Evolutionary conservation across 2,329 filamentous ascomycete species (phyloP), one percentile per base, ranked within the genome.

Genomic region (Pezicula rhizophila): DNA sequence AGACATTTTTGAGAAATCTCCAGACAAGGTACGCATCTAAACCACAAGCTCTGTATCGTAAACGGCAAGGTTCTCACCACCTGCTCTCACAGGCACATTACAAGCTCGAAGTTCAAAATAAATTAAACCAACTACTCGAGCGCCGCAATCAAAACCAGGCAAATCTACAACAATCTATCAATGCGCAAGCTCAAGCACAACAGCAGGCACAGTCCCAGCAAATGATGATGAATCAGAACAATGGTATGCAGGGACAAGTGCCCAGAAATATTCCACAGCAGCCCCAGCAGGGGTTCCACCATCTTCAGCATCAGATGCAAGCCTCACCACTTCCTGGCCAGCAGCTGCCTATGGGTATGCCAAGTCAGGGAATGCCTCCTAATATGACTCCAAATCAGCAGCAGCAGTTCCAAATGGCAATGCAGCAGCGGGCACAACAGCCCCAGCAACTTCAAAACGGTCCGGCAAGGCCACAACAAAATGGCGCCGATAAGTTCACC

Each of bases 221-320:
- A 65, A 72, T 76, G 51, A 71, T 81, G 68, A 73, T 79, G 69
- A 77, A 70, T 50, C 74, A 74, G 48, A 74, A 71, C 49, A 74
- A 71, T 49, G 60, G 60, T 5, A 72, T 79, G 68, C 74, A 75
- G 51, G 70, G 68, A 11, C 72, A 77, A 53, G 74, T 80, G 68
- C 70, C 71, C 35, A 71, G 78, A 33, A 71, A 70, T 11, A 56
- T 59, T 48, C 72, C 77, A 64, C 62, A 61, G 46, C 76, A 76
- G 57, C 70, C 68, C 6, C 79, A 77, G 51, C 77, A 74, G 56
- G 73, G 70, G 1, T 82, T 83, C 50, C 78, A 78, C 52, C 73
- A 77, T 42, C 69, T 82, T 33, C 78, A 80, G 50, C 78, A 79
- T 47, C 76, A 72, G 48, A 79, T 80, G 76, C 79, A 82, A 57